Percentiles rank a stretch among this genome's conserved stretches.
Evolutionary conservation across 176 grass and related monocot species (phyloP).

Genomic region (Oryza nivara): DNA sequence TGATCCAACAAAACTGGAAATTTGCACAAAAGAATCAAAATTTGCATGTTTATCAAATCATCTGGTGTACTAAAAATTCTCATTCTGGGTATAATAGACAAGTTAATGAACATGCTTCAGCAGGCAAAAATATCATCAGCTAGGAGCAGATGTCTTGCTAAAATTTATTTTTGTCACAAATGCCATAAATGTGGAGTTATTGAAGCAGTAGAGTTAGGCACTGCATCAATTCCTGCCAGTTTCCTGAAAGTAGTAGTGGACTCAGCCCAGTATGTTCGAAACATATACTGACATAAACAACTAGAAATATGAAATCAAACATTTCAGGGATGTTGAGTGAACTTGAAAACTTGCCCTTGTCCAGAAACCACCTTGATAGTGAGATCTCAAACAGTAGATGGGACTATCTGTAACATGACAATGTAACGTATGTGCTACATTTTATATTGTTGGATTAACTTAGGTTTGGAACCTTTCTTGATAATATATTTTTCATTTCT

Average conservation of each 20-base stretch:
- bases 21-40: neutral
- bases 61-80: neutral
- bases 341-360: neutral
- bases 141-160: no score
- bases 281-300: neutral
- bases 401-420: neutral
- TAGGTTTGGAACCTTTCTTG: neutral
- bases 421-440: constrained; percentile 1
- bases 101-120: neutral
- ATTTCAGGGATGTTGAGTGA: no score
- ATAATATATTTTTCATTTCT: neutral
- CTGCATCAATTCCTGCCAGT: no score
- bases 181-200: no score
- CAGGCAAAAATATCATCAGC: neutral
- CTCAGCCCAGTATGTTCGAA: neutral
- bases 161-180: no score
- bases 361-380: neutral
- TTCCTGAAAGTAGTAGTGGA: no score
- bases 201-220: no score
- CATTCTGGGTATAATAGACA: neutral
- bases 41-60: neutral
- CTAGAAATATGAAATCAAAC: neutral
- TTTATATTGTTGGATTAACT: neutral
- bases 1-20: neutral
- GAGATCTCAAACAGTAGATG: neutral